Evolutionary conservation across 2,329 filamentous ascomycete genomes (phyloP).

Genomic region (Didymella arachidicola): DNA sequence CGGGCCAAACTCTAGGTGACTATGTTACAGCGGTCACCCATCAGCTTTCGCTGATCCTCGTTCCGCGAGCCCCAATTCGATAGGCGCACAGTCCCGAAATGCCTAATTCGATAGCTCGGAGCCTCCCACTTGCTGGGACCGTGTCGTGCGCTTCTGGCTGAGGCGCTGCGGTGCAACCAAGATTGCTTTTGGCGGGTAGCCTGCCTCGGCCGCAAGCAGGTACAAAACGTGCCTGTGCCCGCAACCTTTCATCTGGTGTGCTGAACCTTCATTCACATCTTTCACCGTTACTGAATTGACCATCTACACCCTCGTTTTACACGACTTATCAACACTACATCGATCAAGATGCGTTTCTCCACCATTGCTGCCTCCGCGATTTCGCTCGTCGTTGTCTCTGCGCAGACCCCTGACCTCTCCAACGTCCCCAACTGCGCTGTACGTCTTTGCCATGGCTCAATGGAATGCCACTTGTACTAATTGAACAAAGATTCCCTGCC

Average conservation of each 20-base stretch:
- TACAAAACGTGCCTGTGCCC: constrained; percentile 19
- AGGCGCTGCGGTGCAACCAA: constrained; percentile 16
- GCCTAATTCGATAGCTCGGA: constrained; percentile 16
- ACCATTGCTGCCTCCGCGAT: constrained; percentile 37
- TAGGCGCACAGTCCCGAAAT: constrained; percentile 7
- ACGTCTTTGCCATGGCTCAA: constrained; percentile 21
- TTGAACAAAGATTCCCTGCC: constrained; percentile 54
- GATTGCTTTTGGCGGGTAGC: constrained; percentile 11
- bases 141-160: background rate
- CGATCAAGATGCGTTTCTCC: constrained; percentile 45
- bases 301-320: constrained; percentile 14
- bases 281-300: constrained; percentile 1
- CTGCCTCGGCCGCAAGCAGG: constrained; percentile 13
- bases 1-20: constrained; percentile 8
- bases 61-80: constrained; percentile 19
- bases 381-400: constrained; percentile 37
- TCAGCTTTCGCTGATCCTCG: background rate
- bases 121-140: constrained; percentile 4
- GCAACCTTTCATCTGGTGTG: background rate
- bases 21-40: constrained; percentile 5
- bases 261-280: constrained; percentile 7
- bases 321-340: constrained; percentile 2
- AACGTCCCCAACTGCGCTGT: constrained; percentile 47
- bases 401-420: constrained; percentile 36
- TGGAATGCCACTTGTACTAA: constrained; percentile 1